A percentile compares a stretch with the other conserved stretches of the same genome.
Conservation (phyloP, 1,284 basidiomycete species). For the Retiboletus flavoniger region DNA sequence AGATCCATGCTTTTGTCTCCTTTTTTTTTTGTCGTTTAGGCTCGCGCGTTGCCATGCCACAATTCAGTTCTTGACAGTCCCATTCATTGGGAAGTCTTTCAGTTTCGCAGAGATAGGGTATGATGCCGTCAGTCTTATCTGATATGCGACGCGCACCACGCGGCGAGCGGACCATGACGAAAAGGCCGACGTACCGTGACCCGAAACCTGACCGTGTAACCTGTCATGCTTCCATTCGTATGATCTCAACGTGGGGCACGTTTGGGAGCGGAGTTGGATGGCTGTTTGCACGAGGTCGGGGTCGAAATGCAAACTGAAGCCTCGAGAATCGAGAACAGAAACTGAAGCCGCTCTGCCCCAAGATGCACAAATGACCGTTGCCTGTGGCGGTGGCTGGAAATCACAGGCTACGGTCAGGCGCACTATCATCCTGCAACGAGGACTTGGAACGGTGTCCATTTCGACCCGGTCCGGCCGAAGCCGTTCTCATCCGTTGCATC, state of each 20-base stretch:
- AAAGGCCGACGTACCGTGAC: slow-evolving; percentile 1
- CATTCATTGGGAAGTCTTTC: neutral
- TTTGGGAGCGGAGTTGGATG: neutral
- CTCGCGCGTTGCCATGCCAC: neutral
- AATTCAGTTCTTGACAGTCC: neutral
- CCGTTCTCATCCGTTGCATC: slow-evolving; percentile 26
- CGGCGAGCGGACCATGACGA: neutral
- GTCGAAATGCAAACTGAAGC: neutral
- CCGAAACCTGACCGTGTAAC: too few relatives aligned
- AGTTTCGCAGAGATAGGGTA: neutral
- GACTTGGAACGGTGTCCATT: slow-evolving; percentile 4
- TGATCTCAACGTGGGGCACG: neutral
- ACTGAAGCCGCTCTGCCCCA: slow-evolving; percentile 11
- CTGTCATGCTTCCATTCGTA: neutral
- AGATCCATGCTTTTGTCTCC: neutral
- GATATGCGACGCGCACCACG: neutral
- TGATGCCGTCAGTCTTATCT: slow-evolving; percentile 1
- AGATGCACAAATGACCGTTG: slow-evolving; percentile 12
- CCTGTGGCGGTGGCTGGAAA: slow-evolving; percentile 21
- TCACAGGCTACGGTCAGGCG: slow-evolving; percentile 4
- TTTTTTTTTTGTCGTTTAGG: neutral
- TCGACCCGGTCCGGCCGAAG: slow-evolving; percentile 13
- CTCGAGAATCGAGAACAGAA: neutral
- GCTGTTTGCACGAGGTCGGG: neutral
- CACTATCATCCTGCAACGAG: slow-evolving; percentile 10